Evolutionary conservation across 2,329 filamentous ascomycete genomes (phyloP).

Genomic region (Aspergillus pseudotamarii): DNA sequence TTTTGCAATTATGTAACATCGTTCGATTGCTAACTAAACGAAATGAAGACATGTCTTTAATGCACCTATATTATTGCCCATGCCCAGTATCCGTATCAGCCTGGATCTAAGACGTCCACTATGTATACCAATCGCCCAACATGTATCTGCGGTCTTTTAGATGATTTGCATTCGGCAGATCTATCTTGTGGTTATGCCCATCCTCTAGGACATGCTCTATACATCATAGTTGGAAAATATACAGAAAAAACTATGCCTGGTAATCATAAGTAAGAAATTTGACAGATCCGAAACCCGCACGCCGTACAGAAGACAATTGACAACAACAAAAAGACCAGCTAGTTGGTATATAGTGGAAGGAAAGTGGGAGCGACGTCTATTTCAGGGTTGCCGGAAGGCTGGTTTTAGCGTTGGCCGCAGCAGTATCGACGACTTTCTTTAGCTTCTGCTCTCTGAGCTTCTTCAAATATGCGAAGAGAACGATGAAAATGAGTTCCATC

Average conservation of each 20-base stretch:
- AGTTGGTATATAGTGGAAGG: slow-evolving; percentile 18
- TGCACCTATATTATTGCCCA: neutral
- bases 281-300: slow-evolving; percentile 22
- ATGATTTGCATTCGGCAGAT: slow-evolving; percentile 4
- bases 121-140: neutral
- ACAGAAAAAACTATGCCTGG: slow-evolving; percentile 13
- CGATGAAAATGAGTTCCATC: slow-evolving; percentile 84
- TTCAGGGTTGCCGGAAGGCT: slow-evolving; percentile 52
- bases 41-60: neutral
- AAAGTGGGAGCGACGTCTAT: slow-evolving; percentile 32
- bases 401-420: slow-evolving; percentile 64
- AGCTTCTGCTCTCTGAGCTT: slow-evolving; percentile 71
- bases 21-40: neutral
- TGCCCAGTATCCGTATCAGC: neutral
- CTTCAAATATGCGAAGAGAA: slow-evolving; percentile 80
- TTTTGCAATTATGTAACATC: neutral
- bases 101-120: neutral
- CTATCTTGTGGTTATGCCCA: slow-evolving; percentile 11
- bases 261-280: slow-evolving; percentile 12
- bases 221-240: slow-evolving; percentile 16
- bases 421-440: slow-evolving; percentile 65
- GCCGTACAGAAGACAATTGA: slow-evolving; percentile 14
- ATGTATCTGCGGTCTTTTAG: neutral
- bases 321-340: slow-evolving; percentile 6
- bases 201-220: slow-evolving; percentile 17